Evolutionary conservation across 208 protist species (phyloP), one percentile per base, ranked within the genome.

Genomic region (Balamuthia mandrillaris): DNA sequence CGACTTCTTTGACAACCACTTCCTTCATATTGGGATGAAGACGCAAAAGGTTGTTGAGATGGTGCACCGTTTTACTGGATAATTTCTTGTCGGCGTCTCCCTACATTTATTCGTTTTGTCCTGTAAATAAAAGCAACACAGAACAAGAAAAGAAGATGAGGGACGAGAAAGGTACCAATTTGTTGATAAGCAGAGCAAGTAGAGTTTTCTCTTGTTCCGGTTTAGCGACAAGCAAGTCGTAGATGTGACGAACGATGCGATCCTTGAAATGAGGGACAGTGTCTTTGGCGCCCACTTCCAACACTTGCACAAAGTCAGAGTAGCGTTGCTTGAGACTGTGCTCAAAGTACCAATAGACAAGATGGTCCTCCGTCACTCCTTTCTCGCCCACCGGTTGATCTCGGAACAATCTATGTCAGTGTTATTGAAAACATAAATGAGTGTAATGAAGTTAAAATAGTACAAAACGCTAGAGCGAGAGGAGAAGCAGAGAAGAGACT

Each of bases 191-290:
- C 12, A 87, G 41, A 12, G 58, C 37, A 4, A 91, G 75, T 31
- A 91, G 45, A 16, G 29, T 47, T n/a, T 85, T 37, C 74, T 90
- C 87, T 16, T 89, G 74, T 58, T 91, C 89, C 29, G 87, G 81
- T 56, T 86, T 86, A 12, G 45, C 54, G 5, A 4, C 4, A 21
- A 89, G 63, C 16, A 91, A 65, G 29, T 86, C 77, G 35, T 79
- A 86, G 27, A 81, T 61, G 31, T 65, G 31, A 16, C 49, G 51
- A 37, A 91, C 24, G 12, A 72, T 47, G 16, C 58, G 68, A n/a
- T 33, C 37, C 2, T 63, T 35, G 35, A 58, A 45, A 4, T 29
- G 21, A 10, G 45, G 35, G 12, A 82, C 45, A 0, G 81, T 81
- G 29, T 89, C 82, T 9, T 87, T 56, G 41, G 65, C 63, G 14